Evolutionary conservation across 2,329 filamentous ascomycete genomes (phyloP).

Genomic region (Cladophialophora carrionii): DNA sequence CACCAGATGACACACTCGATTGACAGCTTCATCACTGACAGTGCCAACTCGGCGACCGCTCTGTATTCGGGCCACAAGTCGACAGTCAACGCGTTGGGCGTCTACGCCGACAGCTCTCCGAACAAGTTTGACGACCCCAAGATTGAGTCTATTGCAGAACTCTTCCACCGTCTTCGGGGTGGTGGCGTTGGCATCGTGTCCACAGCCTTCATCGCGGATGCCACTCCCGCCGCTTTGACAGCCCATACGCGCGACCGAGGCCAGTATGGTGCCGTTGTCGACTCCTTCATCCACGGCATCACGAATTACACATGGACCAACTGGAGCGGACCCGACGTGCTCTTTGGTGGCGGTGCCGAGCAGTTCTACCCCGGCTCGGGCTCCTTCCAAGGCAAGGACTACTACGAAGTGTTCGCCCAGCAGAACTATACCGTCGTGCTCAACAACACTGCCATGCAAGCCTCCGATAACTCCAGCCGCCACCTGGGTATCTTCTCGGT

Average conservation of each 20-base stretch:
- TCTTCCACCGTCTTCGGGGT: conserved; percentile 71
- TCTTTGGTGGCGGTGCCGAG: conserved; percentile 81
- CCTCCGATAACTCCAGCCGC: conserved; percentile 61
- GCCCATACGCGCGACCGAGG: conserved; percentile 72
- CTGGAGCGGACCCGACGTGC: conserved; percentile 74
- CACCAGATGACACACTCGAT: conserved; percentile 90
- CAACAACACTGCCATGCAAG: conserved; percentile 72
- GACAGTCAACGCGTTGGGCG: conserved; percentile 78
- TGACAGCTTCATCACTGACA: conserved; percentile 83
- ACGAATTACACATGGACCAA: conserved; percentile 81
- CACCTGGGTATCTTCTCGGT: conserved; percentile 78
- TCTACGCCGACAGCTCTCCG: conserved; percentile 76
- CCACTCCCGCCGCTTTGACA: conserved; percentile 75
- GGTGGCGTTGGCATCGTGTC: conserved; percentile 68
- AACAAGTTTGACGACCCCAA: conserved; percentile 81
- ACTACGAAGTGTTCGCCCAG: conserved; percentile 70
- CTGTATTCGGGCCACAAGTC: conserved; percentile 84
- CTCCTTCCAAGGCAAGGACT: conserved; percentile 72
- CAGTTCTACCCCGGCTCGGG: conserved; percentile 70
- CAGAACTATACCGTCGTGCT: conserved; percentile 71
- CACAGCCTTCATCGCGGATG: conserved; percentile 80
- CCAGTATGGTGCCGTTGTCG: conserved; percentile 71
- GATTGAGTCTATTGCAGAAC: conserved; percentile 74
- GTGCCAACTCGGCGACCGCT: conserved; percentile 80
- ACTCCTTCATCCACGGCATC: conserved; percentile 74